A percentile compares a stretch with the other conserved stretches of the same genome.
Conservation (phyloP, 2,329 filamentous ascomycete species). For the Alternaria sp. region DNA sequence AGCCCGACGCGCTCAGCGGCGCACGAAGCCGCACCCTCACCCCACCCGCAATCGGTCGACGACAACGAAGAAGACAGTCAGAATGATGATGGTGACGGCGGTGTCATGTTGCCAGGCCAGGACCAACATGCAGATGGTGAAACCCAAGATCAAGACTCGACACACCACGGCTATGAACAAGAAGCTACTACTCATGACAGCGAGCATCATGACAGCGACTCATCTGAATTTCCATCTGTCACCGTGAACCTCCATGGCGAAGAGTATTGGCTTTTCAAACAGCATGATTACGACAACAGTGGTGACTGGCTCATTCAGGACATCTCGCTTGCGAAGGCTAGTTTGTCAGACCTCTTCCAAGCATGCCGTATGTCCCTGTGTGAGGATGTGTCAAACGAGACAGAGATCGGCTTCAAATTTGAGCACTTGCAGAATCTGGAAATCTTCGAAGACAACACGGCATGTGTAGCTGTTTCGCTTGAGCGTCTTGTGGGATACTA, state of each 20-base stretch:
- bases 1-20: not conserved
- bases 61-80: constrained; percentile 8
- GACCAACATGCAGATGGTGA: constrained; percentile 11
- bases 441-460: constrained; percentile 41
- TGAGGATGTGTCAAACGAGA: constrained; percentile 62
- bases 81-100: constrained; percentile 19
- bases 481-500: constrained; percentile 66
- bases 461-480: constrained; percentile 37
- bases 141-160: not conserved
- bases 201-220: constrained; percentile 15
- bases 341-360: constrained; percentile 62
- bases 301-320: constrained; percentile 42
- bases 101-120: constrained; percentile 19
- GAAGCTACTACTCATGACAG: constrained; percentile 11
- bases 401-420: constrained; percentile 54
- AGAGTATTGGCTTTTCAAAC: constrained; percentile 42
- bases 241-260: constrained; percentile 39
- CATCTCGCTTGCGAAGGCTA: constrained; percentile 26
- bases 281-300: constrained; percentile 36
- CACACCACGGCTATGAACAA: constrained; percentile 20
- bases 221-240: constrained; percentile 25
- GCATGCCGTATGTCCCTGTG: constrained; percentile 62
- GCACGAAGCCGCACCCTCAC: not conserved
- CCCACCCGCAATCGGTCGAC: not conserved
- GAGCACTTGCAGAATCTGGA: constrained; percentile 49